Evolutionary conservation across 1,139 yeast species (phyloP).

Genomic region (Blastobotrys illinoisensis): DNA sequence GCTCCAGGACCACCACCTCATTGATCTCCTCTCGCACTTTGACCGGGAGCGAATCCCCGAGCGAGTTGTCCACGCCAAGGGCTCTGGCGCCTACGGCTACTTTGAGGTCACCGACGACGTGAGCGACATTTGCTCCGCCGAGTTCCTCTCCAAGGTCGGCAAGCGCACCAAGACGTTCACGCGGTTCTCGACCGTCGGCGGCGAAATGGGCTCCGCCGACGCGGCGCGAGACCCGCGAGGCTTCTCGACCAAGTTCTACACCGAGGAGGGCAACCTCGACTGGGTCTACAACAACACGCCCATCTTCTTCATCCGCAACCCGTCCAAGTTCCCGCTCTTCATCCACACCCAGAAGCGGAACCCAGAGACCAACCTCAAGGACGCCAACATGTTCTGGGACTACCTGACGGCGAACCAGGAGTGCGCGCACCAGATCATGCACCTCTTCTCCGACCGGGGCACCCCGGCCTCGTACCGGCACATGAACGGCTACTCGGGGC

Average conservation of each 20-base stretch:
- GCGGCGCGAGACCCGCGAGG: conserved; percentile 91
- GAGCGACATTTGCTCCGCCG: conserved; percentile 65
- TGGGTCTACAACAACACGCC: conserved; percentile 91
- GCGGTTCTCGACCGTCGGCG: conserved; percentile 86
- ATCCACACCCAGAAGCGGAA: conserved; percentile 86
- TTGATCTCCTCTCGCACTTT: conserved; percentile 75
- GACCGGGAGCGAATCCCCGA: conserved; percentile 87
- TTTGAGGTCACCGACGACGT: conserved; percentile 82
- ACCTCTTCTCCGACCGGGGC: conserved; percentile 66
- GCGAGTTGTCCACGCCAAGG: conserved; percentile 87
- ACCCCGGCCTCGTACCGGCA: conserved; percentile 59
- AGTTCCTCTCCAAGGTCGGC: conserved; percentile 62
- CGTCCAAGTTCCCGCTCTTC: conserved; percentile 81
- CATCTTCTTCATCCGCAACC: conserved; percentile 79
- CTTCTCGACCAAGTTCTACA: conserved; percentile 73
- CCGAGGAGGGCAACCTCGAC: conserved; percentile 85
- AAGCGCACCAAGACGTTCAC: conserved; percentile 69
- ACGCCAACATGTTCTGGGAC: conserved; percentile 67
- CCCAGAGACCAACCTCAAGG: conserved; percentile 79
- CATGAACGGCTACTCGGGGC: conserved; percentile 76
- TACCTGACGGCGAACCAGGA: conserved; percentile 60
- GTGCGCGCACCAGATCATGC: conserved; percentile 57
- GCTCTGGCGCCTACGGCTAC: conserved; percentile 78
- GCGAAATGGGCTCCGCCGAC: conserved; percentile 80
- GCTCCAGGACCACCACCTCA: conserved; percentile 71